A percentile compares a stretch with the other conserved stretches of the same genome.
Conservation (phyloP, 2,329 filamentous ascomycete species). For the Xylaria sp. region DNA sequence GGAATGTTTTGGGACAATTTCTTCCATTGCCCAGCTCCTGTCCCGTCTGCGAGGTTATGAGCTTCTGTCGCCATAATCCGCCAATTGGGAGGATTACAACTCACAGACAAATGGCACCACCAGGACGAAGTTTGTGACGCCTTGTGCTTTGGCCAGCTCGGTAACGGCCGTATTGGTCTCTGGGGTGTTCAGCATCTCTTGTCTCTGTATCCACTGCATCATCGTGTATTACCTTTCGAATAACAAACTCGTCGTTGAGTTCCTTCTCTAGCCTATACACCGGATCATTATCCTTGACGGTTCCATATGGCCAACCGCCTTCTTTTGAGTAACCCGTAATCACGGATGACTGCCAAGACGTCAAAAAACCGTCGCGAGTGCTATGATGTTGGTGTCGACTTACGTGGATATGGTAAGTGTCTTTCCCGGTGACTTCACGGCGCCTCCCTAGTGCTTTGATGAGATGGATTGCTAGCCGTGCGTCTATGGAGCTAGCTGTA, state of each 20-base stretch:
- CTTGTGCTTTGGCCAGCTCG: slow-evolving; percentile 44
- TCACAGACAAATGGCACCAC: slow-evolving; percentile 47
- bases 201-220: background rate
- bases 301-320: slow-evolving; percentile 48
- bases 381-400: background rate
- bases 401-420: slow-evolving; percentile 1
- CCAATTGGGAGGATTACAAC: slow-evolving; percentile 5
- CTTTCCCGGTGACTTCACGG: slow-evolving; percentile 29
- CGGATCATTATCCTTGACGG: slow-evolving; percentile 47
- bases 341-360: slow-evolving; percentile 44
- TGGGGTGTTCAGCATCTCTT: background rate
- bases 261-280: slow-evolving; percentile 47
- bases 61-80: background rate
- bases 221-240: slow-evolving; percentile 21
- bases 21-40: slow-evolving; percentile 48
- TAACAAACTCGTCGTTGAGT: slow-evolving; percentile 41
- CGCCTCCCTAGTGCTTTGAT: slow-evolving; percentile 50
- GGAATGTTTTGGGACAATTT: slow-evolving; percentile 51
- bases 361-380: background rate
- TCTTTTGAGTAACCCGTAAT: slow-evolving; percentile 43
- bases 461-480: slow-evolving; percentile 42
- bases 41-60: slow-evolving; percentile 45
- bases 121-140: slow-evolving; percentile 47
- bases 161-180: slow-evolving; percentile 47
- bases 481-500: slow-evolving; percentile 48